Evolutionary conservation across 1,284 basidiomycete species (phyloP).

Genomic region (Clitocybe nebularis): DNA sequence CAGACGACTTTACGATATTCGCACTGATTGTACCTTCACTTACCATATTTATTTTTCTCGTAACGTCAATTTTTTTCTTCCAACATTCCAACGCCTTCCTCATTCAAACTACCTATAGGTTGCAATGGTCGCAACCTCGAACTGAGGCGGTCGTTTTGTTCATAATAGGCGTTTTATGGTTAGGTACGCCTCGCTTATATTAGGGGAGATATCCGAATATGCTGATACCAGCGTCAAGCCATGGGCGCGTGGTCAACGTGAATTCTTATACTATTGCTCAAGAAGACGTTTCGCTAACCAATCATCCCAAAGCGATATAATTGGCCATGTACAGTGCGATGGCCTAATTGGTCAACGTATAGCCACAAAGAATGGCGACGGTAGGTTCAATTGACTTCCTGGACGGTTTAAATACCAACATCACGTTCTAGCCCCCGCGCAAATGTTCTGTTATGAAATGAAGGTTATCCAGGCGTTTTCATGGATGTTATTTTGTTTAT

Average conservation of each 20-base stretch:
- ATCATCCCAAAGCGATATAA: constrained; percentile 57
- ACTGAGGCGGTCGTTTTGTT: constrained; percentile 55
- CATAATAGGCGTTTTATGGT: constrained; percentile 59
- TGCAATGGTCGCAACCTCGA: constrained; percentile 66
- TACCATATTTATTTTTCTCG: constrained; percentile 35
- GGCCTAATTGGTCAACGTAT: constrained; percentile 39
- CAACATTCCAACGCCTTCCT: too few relatives aligned
- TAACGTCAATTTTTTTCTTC: too few relatives aligned
- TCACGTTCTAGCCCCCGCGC: constrained; percentile 44
- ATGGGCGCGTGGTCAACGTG: constrained; percentile 74
- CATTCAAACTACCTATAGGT: constrained; percentile 30
- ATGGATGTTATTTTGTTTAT: constrained; percentile 65
- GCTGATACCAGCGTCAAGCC: constrained; percentile 34
- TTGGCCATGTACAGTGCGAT: constrained; percentile 64
- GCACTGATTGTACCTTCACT: constrained; percentile 57
- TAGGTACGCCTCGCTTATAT: constrained; percentile 41
- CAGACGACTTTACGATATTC: constrained; percentile 70
- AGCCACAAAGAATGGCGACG: constrained; percentile 50
- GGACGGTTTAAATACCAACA: too few relatives aligned
- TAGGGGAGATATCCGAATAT: neutral
- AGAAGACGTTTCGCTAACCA: too few relatives aligned
- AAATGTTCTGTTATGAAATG: constrained; percentile 70
- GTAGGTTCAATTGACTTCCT: constrained; percentile 34
- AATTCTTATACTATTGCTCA: constrained; percentile 11
- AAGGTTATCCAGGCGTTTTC: constrained; percentile 75